phyloP scores from a whole-genome alignment of 306 rosid genomes.

The Begonia fuchsioides region DNA sequence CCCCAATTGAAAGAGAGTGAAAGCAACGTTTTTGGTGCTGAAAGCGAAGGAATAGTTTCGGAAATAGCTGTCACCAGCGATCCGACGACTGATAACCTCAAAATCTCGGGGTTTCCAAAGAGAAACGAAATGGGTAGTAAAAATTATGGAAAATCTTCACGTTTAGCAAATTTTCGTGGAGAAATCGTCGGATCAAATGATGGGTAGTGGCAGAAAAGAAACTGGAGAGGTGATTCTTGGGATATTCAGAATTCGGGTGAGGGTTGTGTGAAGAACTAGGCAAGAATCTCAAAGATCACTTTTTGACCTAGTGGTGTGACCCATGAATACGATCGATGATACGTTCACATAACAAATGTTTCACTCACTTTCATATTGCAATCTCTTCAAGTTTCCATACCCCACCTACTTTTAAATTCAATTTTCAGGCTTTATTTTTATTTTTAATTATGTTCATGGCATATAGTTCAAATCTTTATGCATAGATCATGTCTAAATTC shows the following conservation, averaged over 20 bases:
- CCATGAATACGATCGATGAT: neutral
- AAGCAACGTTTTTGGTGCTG: conserved; percentile 13
- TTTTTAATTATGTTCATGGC: too few species aligned
- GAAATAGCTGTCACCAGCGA: conserved; percentile 21
- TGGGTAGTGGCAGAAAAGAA: neutral
- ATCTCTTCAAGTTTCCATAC: too few species aligned
- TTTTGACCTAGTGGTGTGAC: neutral
- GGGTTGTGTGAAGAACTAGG: neutral
- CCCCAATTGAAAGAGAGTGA: conserved; percentile 6
- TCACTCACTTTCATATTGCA: too few species aligned
- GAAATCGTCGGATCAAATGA: neutral
- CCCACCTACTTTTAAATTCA: too few species aligned
- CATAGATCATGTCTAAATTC: too few species aligned
- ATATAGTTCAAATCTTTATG: too few species aligned
- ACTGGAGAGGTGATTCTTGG: neutral
- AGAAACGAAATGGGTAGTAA: neutral
- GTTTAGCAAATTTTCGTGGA: neutral
- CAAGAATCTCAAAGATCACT: neutral
- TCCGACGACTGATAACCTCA: conserved; percentile 2
- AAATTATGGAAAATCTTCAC: neutral
- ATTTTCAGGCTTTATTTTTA: too few species aligned
- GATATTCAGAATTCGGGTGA: neutral
- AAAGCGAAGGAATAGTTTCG: conserved; percentile 2
- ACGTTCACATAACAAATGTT: too few species aligned
- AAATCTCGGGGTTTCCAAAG: neutral